A percentile compares a stretch with the other conserved stretches of the same genome.
Conservation (phyloP, 78 protist genomes). For the Monosiga brevicollis region DNA sequence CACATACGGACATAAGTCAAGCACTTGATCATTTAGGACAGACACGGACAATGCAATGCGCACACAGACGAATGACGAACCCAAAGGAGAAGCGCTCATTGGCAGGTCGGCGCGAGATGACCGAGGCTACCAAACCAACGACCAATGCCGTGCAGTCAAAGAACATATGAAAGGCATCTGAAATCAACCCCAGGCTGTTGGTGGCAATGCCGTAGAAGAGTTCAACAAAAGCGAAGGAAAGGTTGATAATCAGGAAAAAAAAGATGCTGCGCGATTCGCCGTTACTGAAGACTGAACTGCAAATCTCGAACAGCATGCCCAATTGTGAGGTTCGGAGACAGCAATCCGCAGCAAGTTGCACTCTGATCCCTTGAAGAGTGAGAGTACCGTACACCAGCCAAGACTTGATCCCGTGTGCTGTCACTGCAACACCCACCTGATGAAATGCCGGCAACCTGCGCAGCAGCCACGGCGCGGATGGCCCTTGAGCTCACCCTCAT, state of each 20-base stretch:
- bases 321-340: too few relatives aligned
- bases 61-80: conserved; percentile 3
- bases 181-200: conserved; percentile 79
- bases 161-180: conserved; percentile 94
- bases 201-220: conserved; percentile 79
- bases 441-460: too few relatives aligned
- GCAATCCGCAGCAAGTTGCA: too few relatives aligned
- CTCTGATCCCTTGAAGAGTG: too few relatives aligned
- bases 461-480: too few relatives aligned
- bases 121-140: conserved; percentile 70
- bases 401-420: too few relatives aligned
- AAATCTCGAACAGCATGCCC: too few relatives aligned
- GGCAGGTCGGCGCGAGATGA: conserved; percentile 61
- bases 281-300: neutral
- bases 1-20: neutral
- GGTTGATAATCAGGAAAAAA: conserved; percentile 60
- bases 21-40: too few relatives aligned
- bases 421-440: too few relatives aligned
- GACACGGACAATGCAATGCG: neutral
- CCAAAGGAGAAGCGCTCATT: conserved; percentile 66
- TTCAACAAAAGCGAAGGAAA: conserved; percentile 83
- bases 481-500: too few relatives aligned
- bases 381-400: too few relatives aligned
- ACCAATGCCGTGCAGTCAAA: conserved; percentile 81
- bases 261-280: conserved; percentile 54